A percentile compares a stretch with the other conserved stretches of the same genome.
These are phyloP conservation scores for Boletus rufocinnamomeus DNA, from an alignment of 768 basidiomycete species.

Conservation along the genomic window DNA sequence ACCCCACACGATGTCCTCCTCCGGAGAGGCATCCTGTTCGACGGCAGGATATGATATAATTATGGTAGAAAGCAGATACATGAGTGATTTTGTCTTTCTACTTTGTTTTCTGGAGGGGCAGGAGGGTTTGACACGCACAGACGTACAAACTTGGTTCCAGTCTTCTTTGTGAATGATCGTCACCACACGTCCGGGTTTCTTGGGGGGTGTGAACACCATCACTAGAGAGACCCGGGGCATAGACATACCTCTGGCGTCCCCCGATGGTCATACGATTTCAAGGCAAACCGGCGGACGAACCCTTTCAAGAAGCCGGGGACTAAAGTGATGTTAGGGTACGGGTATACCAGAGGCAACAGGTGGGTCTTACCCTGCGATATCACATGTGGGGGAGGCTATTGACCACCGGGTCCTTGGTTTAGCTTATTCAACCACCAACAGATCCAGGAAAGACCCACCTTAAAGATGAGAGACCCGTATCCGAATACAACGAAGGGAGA, in stretches of 20 bases:
- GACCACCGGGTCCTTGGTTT: background rate
- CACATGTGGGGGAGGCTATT: conserved; percentile 82
- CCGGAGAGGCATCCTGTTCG: conserved; percentile 26
- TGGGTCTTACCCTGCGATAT: conserved; percentile 55
- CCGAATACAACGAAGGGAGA: conserved; percentile 77
- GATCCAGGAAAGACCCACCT: conserved; percentile 40
- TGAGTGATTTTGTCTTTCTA: background rate
- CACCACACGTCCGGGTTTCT: conserved; percentile 87
- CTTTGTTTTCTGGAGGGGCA: background rate
- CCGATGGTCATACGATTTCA: conserved; percentile 89
- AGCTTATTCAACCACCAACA: background rate
- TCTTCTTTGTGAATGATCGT: conserved; percentile 87
- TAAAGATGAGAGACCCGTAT: conserved; percentile 91
- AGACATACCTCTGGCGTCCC: conserved; percentile 75
- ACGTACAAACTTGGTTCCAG: conserved; percentile 70
- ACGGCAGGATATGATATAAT: background rate
- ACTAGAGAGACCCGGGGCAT: conserved; percentile 78
- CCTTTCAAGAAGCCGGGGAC: conserved; percentile 86
- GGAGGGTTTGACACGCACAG: conserved; percentile 43
- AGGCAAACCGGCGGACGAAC: conserved; percentile 86
- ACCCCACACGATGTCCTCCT: conserved; percentile 63
- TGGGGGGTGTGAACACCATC: conserved; percentile 46
- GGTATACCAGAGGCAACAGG: too few species aligned
- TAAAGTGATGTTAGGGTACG: conserved; percentile 20
- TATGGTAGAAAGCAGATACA: too few species aligned